A percentile compares a stretch with the other conserved stretches of the same genome.
Evolutionary conservation across 371 early-diverging fungal genomes (phyloP).

Genomic region (Paraphysoderma sedebokerense): DNA sequence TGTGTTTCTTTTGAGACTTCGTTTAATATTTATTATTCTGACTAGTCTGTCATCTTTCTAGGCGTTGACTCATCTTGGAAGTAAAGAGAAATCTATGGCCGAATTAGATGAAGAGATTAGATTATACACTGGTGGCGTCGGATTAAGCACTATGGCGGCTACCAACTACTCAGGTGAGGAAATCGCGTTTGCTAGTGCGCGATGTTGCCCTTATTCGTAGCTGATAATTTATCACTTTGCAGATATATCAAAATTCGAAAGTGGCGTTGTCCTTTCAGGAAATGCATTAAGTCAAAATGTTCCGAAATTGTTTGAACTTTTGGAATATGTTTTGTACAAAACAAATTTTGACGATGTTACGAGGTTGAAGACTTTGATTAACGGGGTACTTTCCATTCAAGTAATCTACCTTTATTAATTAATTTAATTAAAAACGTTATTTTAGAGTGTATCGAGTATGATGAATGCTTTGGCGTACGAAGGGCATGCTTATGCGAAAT

Average conservation of each 20-base stretch:
- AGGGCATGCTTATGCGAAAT: conserved; percentile 70
- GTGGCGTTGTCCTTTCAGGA: no score
- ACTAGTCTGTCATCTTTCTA: conserved; percentile 5
- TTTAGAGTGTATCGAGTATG: conserved; percentile 42
- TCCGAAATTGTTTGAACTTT: conserved; percentile 53
- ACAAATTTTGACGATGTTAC: conserved; percentile 60
- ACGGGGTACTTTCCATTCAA: conserved; percentile 28
- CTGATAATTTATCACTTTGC: no score
- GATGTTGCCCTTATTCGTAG: no score
- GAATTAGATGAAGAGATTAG: conserved; percentile 78
- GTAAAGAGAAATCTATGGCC: conserved; percentile 47
- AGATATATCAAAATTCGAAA: no score
- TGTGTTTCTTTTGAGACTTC: neutral
- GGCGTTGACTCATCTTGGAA: conserved; percentile 71
- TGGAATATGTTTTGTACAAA: conserved; percentile 44
- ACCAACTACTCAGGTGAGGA: conserved; percentile 40
- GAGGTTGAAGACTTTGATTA: conserved; percentile 52
- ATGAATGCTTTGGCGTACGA: conserved; percentile 64
- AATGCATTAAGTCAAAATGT: no score
- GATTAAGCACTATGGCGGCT: conserved; percentile 30
- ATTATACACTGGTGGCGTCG: conserved; percentile 69
- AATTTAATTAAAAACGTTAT: neutral
- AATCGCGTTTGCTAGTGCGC: neutral
- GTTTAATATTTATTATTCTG: conserved; percentile 2
- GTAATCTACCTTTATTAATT: neutral